Conservation (phyloP, 1,284 basidiomycete genomes). For the Cryptococcus hybrid region DNA sequence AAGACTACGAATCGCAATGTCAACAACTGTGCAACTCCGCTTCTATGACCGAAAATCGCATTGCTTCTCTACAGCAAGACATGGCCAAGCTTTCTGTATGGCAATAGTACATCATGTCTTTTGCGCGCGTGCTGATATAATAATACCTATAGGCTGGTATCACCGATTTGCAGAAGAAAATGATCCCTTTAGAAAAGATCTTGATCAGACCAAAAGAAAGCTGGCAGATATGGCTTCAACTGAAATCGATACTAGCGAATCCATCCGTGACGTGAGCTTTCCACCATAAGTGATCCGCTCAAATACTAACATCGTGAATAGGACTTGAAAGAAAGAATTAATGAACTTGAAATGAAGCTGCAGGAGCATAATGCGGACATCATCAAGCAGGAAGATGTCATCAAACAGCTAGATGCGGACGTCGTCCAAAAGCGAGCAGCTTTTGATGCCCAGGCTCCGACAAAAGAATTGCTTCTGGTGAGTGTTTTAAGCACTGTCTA, state of each 20-base stretch:
- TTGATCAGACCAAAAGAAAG: conserved; percentile 8
- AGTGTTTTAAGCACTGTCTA: background rate
- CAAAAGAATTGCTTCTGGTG: background rate
- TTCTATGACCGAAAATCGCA: too few relatives aligned
- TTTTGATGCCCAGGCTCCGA: background rate
- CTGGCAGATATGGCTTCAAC: conserved; percentile 11
- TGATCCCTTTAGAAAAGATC: conserved; percentile 4
- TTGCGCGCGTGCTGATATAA: too few relatives aligned
- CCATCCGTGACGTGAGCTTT: conserved; percentile 11
- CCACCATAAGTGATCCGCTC: too few relatives aligned
- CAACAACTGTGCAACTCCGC: background rate
- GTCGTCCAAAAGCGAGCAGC: background rate
- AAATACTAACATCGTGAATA: background rate
- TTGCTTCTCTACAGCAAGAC: too few relatives aligned
- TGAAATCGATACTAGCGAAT: conserved; percentile 14
- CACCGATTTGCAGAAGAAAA: background rate
- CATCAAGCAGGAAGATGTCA: background rate
- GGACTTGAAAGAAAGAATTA: background rate
- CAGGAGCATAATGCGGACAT: conserved; percentile 6
- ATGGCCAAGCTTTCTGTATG: too few relatives aligned
- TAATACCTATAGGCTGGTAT: too few relatives aligned
- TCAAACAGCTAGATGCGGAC: background rate
- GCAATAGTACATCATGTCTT: too few relatives aligned
- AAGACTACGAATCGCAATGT: background rate
- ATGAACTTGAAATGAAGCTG: conserved; percentile 1